Conservation (phyloP, 2,329 filamentous ascomycete species). For the Corynespora cassiicola region DNA sequence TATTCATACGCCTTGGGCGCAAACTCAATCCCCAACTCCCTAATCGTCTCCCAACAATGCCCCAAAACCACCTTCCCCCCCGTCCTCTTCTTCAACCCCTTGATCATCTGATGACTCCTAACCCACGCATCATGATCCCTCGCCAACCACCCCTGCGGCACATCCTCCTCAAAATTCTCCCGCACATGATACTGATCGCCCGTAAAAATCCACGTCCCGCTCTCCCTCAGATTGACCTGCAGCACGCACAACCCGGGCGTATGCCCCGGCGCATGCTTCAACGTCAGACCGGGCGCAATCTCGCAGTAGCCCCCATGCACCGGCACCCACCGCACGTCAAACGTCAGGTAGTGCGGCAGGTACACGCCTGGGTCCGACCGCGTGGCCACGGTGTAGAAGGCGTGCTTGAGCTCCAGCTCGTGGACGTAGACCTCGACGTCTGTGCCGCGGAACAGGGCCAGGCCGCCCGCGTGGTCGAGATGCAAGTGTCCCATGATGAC, state of each 20-base stretch:
- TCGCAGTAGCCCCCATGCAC: constrained; percentile 41
- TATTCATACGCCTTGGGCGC: constrained; percentile 32
- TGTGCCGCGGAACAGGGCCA: constrained; percentile 42
- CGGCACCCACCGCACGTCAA: constrained; percentile 46
- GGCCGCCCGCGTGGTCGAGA: constrained; percentile 44
- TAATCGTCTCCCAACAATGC: constrained; percentile 37
- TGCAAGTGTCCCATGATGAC: constrained; percentile 47
- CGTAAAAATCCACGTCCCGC: constrained; percentile 46
- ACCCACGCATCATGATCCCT: constrained; percentile 46
- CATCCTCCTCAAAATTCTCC: constrained; percentile 41
- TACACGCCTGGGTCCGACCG: constrained; percentile 41
- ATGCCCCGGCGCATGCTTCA: constrained; percentile 45
- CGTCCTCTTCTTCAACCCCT: constrained; percentile 31
- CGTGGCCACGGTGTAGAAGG: constrained; percentile 45
- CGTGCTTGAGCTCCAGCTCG: constrained; percentile 46
- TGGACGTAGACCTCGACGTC: constrained; percentile 45
- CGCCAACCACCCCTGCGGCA: constrained; percentile 47
- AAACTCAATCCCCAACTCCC: constrained; percentile 28
- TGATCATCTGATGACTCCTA: constrained; percentile 37
- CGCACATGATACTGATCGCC: constrained; percentile 47
- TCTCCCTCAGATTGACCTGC: constrained; percentile 44
- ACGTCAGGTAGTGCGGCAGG: constrained; percentile 44
- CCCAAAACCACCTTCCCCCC: constrained; percentile 34
- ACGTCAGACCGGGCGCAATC: constrained; percentile 39
- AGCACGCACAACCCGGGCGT: constrained; percentile 44